Evolutionary conservation across 495 filamentous ascomycete genomes (phyloP).

Genomic region (Lichenothelia convexa): DNA sequence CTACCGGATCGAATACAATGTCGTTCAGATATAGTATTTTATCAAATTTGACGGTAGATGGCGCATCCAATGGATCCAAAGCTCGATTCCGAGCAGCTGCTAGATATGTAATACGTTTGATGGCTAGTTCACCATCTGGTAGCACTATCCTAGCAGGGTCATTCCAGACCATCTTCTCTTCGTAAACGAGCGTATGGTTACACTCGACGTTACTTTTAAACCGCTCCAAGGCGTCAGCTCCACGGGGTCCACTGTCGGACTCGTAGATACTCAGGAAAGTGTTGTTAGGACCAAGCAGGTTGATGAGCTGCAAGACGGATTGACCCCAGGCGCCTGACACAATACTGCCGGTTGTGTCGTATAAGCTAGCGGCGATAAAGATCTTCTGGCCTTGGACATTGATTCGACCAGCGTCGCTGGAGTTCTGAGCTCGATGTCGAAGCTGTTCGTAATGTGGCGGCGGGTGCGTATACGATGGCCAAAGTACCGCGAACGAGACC

Average conservation of each 20-base stretch:
- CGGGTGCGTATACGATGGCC: slow-evolving; percentile 40
- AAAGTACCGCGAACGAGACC: slow-evolving; percentile 24
- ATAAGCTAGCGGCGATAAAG: slow-evolving; percentile 60
- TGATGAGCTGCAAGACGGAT: slow-evolving; percentile 41
- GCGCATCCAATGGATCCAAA: slow-evolving; percentile 38
- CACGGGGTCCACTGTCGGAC: slow-evolving; percentile 40
- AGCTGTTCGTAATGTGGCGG: slow-evolving; percentile 32
- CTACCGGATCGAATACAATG: slow-evolving; percentile 49
- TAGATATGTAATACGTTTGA: slow-evolving; percentile 60
- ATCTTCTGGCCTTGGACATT: slow-evolving; percentile 48
- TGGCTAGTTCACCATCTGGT: slow-evolving; percentile 39
- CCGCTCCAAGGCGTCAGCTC: slow-evolving; percentile 23
- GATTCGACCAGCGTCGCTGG: slow-evolving; percentile 31
- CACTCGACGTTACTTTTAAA: slow-evolving; percentile 27
- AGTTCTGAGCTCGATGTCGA: slow-evolving; percentile 19
- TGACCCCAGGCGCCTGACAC: slow-evolving; percentile 49
- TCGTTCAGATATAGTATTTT: slow-evolving; percentile 65
- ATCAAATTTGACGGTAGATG: slow-evolving; percentile 33
- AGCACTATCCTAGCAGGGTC: slow-evolving; percentile 37
- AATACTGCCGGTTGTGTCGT: slow-evolving; percentile 40
- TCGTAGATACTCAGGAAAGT: slow-evolving; percentile 49
- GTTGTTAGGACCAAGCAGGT: slow-evolving; percentile 37
- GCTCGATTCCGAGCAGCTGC: slow-evolving; percentile 63
- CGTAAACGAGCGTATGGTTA: slow-evolving; percentile 9
- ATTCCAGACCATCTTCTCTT: slow-evolving; percentile 31